A percentile compares a stretch with the other conserved stretches of the same genome.
phyloP scores from a whole-genome alignment of 2,329 filamentous ascomycete genomes.

The Polychaeton citri region DNA sequence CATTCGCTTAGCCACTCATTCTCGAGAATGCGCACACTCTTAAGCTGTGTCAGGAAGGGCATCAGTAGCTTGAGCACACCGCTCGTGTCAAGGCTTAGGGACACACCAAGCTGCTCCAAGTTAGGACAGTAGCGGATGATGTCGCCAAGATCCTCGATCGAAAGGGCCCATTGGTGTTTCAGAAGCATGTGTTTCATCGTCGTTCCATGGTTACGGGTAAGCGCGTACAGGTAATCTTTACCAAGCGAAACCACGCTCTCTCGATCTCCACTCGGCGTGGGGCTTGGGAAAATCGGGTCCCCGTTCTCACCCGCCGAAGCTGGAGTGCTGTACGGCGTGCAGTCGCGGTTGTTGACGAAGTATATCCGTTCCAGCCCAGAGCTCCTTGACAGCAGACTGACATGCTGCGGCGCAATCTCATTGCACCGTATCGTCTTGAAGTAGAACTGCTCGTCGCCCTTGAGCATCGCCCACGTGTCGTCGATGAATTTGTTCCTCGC shows the following conservation, averaged over 20 bases:
- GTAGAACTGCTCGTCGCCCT: conserved; percentile 5
- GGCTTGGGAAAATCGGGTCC: neutral
- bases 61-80: conserved; percentile 22
- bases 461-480: conserved; percentile 34
- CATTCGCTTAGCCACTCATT: conserved; percentile 11
- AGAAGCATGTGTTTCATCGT: conserved; percentile 45
- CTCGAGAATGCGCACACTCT: conserved; percentile 26
- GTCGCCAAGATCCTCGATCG: conserved; percentile 33
- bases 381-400: conserved; percentile 22
- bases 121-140: conserved; percentile 43
- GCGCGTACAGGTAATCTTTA: conserved; percentile 36
- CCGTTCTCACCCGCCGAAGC: neutral
- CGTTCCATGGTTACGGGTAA: conserved; percentile 37
- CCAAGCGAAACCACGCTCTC: conserved; percentile 12
- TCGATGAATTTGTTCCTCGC: conserved; percentile 40
- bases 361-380: conserved; percentile 27
- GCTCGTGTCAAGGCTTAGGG: conserved; percentile 9
- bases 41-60: conserved; percentile 25
- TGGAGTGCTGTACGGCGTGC: conserved; percentile 1
- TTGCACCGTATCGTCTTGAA: conserved; percentile 10
- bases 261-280: conserved; percentile 8
- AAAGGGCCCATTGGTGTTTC: conserved; percentile 41
- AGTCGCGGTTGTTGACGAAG: conserved; percentile 23
- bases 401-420: conserved; percentile 16
- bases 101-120: conserved; percentile 45